Conservation (phyloP, 148 eudicot species). For the Amaranthus hypochondriacus region DNA sequence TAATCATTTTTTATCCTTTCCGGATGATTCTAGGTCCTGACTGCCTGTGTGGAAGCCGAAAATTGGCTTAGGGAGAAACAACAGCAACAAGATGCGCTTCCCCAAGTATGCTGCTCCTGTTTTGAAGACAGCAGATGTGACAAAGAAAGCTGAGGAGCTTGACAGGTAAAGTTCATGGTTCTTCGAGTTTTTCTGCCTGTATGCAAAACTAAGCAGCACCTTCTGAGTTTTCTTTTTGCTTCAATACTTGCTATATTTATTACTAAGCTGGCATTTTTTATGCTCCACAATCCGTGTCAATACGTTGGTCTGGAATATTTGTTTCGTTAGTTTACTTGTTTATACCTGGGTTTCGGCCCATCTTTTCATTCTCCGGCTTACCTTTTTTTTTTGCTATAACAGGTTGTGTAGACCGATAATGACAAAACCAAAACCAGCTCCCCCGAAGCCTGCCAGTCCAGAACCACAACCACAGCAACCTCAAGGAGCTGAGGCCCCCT, state of each 20-base stretch:
- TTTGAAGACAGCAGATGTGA: conserved; percentile 62
- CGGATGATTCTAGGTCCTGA: conserved; percentile 42
- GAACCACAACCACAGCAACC: conserved; percentile 45
- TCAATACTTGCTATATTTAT: too few species aligned
- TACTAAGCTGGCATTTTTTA: too few species aligned
- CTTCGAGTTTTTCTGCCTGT: too few species aligned
- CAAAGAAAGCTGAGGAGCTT: conserved; percentile 71
- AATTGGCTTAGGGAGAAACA: conserved; percentile 82
- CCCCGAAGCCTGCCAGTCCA: conserved; percentile 72
- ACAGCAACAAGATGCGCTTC: conserved; percentile 81
- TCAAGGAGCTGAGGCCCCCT: conserved; percentile 29
- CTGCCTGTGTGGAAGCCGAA: conserved; percentile 68
- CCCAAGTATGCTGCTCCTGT: conserved; percentile 64
- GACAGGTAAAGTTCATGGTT: conserved; percentile 47
- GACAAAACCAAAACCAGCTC: conserved; percentile 72
- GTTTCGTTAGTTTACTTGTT: background rate
- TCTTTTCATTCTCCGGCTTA: background rate
- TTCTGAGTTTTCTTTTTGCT: too few species aligned
- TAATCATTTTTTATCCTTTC: background rate
- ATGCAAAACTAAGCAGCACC: too few species aligned
- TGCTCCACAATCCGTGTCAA: background rate
- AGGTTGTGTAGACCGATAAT: conserved; percentile 83
- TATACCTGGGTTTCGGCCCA: background rate
- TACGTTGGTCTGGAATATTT: too few species aligned
- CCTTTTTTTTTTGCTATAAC: background rate